phyloP scores from a whole-genome alignment of 805 yeast genomes.

The Blastobotrys peoriensis region DNA sequence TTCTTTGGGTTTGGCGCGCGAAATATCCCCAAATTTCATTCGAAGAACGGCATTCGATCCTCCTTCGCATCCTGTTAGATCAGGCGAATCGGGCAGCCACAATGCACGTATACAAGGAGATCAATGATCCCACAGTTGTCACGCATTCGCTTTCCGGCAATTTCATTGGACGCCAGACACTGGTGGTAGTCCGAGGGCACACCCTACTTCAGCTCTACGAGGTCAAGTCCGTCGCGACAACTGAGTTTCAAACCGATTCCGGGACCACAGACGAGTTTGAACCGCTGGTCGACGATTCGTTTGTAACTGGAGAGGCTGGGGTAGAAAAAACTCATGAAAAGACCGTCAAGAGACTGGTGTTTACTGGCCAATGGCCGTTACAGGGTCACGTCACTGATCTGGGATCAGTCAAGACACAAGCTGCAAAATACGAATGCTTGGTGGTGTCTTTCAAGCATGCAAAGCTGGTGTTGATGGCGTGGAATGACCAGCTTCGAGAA shows the following conservation, averaged over 20 bases:
- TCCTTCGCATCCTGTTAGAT: no score
- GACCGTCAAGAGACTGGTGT: conserved; percentile 29
- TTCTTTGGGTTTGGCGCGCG: no score
- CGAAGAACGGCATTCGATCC: no score
- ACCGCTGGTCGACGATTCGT: conserved; percentile 22
- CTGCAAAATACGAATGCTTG: conserved; percentile 52
- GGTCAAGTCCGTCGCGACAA: conserved; percentile 27
- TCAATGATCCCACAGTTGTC: conserved; percentile 70
- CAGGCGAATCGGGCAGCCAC: no score
- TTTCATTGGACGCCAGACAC: conserved; percentile 32
- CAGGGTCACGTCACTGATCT: conserved; percentile 65
- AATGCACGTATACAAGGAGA: conserved; percentile 78
- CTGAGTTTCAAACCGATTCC: conserved; percentile 15
- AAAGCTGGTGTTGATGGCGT: conserved; percentile 67
- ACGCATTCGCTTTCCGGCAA: conserved; percentile 46
- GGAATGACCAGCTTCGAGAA: conserved; percentile 51
- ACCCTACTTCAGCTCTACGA: conserved; percentile 60
- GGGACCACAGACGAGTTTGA: conserved; percentile 18
- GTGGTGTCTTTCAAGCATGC: conserved; percentile 66
- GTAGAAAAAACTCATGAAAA: conserved; percentile 20
- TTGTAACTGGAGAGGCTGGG: conserved; percentile 22
- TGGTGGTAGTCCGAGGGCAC: conserved; percentile 61
- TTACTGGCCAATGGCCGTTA: conserved; percentile 61
- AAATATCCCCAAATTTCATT: no score
- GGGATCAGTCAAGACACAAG: conserved; percentile 40